Percentiles rank a stretch among this genome's conserved stretches.
Conservation (phyloP, 192 early-diverging fungal species). For the Rhizophagus clarus region DNA sequence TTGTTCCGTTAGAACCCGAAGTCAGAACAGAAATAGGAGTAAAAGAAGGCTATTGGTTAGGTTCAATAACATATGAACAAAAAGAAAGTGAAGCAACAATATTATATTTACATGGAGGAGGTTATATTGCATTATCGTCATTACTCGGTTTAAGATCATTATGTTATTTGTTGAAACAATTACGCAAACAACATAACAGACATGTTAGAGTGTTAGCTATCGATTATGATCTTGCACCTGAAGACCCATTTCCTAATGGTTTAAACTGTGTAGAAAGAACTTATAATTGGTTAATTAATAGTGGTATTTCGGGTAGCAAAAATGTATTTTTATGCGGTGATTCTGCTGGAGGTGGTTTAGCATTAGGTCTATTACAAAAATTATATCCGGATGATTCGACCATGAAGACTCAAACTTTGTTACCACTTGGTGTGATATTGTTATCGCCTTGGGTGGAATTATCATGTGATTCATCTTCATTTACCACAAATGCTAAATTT, state of each 20-base stretch:
- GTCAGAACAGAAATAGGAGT: not conserved
- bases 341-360: not conserved
- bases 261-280: not conserved
- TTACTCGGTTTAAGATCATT: not conserved
- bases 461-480: slow-evolving; percentile 14
- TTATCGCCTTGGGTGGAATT: slow-evolving; percentile 27
- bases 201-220: slow-evolving; percentile 16
- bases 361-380: not conserved
- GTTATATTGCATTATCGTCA: not conserved
- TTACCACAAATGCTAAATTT: slow-evolving; percentile 15
- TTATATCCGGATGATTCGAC: not conserved
- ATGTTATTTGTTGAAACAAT: slow-evolving; percentile 24
- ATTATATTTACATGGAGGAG: slow-evolving; percentile 26
- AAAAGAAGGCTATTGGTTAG: slow-evolving; percentile 20
- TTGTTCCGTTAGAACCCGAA: not conserved
- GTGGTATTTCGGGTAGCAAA: not conserved
- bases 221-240: slow-evolving; percentile 10
- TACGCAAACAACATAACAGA: slow-evolving; percentile 4
- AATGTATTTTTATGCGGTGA: slow-evolving; percentile 23
- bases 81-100: not conserved
- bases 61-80: not conserved
- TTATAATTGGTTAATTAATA: slow-evolving; percentile 11
- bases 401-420: not conserved
- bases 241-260: slow-evolving; percentile 2
- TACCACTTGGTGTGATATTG: not conserved